Conservation (phyloP, 2,329 filamentous ascomycete species). For the Colletotrichum siamense region DNA sequence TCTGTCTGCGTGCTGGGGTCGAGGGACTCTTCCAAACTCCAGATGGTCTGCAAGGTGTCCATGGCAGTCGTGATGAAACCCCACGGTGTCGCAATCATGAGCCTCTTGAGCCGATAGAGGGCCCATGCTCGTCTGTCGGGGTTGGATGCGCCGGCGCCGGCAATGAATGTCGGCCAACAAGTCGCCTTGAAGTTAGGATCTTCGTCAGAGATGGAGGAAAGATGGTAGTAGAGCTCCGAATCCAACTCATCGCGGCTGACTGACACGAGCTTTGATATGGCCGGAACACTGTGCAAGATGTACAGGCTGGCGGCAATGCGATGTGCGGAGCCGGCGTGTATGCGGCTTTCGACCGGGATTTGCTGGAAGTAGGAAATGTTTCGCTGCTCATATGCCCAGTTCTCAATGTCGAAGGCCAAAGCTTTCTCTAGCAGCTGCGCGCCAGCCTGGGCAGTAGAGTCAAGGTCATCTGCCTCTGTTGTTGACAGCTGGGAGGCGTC, state of each 20-base stretch:
- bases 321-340: constrained; percentile 48
- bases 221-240: constrained; percentile 49
- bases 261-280: constrained; percentile 31
- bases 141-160: constrained; percentile 55
- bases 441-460: constrained; percentile 32
- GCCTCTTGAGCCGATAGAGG: constrained; percentile 46
- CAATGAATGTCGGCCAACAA: constrained; percentile 62
- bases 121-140: constrained; percentile 51
- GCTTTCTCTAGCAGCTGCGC: constrained; percentile 41
- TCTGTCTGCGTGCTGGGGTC: constrained; percentile 21
- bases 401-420: constrained; percentile 42
- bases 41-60: constrained; percentile 49
- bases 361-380: constrained; percentile 38
- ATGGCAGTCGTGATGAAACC: constrained; percentile 54
- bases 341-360: constrained; percentile 38
- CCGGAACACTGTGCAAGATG: constrained; percentile 44
- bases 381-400: constrained; percentile 44
- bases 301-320: constrained; percentile 52
- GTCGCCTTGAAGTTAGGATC: constrained; percentile 62
- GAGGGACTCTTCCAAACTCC: constrained; percentile 35
- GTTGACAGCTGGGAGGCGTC: constrained; percentile 46
- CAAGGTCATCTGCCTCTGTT: constrained; percentile 27
- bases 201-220: constrained; percentile 51
- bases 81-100: constrained; percentile 50
- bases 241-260: constrained; percentile 40